Percentiles rank a stretch among this genome's conserved stretches.
Conservation (phyloP, 306 rosid species). For the Leucaena leucocephala region DNA sequence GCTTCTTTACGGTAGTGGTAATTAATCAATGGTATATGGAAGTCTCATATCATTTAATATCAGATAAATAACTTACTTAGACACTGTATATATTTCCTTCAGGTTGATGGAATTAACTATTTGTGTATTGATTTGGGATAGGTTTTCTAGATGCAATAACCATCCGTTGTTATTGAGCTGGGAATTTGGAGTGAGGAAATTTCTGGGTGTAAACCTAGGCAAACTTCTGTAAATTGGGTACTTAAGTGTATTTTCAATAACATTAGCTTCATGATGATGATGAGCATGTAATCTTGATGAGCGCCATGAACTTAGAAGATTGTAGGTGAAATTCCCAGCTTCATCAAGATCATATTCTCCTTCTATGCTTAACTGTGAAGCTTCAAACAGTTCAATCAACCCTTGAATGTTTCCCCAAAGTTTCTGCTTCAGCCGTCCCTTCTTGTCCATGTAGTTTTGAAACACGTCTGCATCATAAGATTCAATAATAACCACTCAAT, state of each 20-base stretch:
- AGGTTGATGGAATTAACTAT: conserved; percentile 24
- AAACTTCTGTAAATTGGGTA: conserved; percentile 42
- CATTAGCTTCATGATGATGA: neutral
- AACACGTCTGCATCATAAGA: conserved; percentile 3
- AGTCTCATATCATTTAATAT: neutral
- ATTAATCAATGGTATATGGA: neutral
- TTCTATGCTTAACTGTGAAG: conserved; percentile 35
- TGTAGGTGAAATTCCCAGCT: conserved; percentile 20
- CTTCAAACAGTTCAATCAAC: conserved; percentile 39
- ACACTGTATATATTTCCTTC: conserved; percentile 34
- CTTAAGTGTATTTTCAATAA: conserved; percentile 4
- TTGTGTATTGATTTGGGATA: conserved; percentile 29
- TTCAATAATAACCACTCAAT: neutral
- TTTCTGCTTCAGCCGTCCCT: neutral
- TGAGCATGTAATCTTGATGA: conserved; percentile 5
- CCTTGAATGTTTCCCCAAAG: conserved; percentile 23
- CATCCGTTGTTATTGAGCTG: conserved; percentile 8
- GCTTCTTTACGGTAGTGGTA: no score
- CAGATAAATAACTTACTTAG: conserved; percentile 16
- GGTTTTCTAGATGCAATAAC: conserved; percentile 16
- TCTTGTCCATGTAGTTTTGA: conserved; percentile 14
- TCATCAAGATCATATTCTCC: conserved; percentile 39
- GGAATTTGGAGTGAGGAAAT: neutral
- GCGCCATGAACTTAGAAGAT: conserved; percentile 25
- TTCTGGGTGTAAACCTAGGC: conserved; percentile 40